Evolutionary conservation across 208 protist species (phyloP).

Genomic region (Crithidia bombi): DNA sequence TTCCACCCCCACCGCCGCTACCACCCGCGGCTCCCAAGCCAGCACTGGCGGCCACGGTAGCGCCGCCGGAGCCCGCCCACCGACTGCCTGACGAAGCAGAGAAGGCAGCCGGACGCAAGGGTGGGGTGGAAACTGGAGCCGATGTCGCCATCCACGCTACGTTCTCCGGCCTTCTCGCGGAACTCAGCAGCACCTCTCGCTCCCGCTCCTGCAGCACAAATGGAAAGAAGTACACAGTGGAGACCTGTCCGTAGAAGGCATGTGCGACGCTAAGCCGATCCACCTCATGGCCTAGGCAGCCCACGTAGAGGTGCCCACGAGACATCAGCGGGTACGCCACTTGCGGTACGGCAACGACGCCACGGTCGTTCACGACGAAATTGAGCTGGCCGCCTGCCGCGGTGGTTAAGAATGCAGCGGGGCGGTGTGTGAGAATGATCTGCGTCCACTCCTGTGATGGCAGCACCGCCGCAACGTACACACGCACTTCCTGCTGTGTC

Average conservation of each 20-base stretch:
- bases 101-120: conserved; percentile 1
- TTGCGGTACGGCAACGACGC: conserved; percentile 27
- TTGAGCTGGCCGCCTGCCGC: conserved; percentile 42
- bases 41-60: neutral
- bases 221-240: conserved; percentile 68
- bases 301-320: conserved; percentile 59
- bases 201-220: conserved; percentile 46
- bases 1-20: conserved; percentile 5
- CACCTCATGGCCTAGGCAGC: conserved; percentile 61
- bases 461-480: conserved; percentile 21
- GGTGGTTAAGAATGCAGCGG: conserved; percentile 23
- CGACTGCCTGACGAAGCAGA: conserved; percentile 5
- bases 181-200: conserved; percentile 19
- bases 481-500: conserved; percentile 36
- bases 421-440: conserved; percentile 29
- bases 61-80: neutral
- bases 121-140: neutral
- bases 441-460: conserved; percentile 30
- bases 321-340: conserved; percentile 60
- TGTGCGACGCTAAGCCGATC: conserved; percentile 45
- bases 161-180: conserved; percentile 10
- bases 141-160: conserved; percentile 14
- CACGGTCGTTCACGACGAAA: conserved; percentile 58
- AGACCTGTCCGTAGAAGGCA: conserved; percentile 73
- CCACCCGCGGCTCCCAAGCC: neutral